Evolutionary conservation across 179 eudicot genomes (phyloP).

Genomic region (Silene coronaria): DNA sequence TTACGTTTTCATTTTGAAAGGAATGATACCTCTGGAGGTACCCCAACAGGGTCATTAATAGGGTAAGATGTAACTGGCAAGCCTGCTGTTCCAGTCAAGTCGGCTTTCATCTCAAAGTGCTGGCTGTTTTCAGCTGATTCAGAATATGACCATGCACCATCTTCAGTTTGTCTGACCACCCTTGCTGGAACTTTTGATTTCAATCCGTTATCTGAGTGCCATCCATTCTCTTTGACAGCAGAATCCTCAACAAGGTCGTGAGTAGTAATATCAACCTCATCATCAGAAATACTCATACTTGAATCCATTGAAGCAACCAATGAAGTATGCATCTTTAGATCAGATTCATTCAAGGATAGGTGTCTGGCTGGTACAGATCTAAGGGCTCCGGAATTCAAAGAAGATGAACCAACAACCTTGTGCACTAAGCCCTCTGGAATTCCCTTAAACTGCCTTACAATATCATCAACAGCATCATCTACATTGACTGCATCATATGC

Average conservation of each 20-base stretch:
- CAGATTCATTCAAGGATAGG: conserved; percentile 53
- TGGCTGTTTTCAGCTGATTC: conserved; percentile 24
- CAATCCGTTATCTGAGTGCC: conserved; percentile 86
- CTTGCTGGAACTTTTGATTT: conserved; percentile 56
- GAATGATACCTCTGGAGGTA: conserved; percentile 85
- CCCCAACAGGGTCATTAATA: conserved; percentile 52
- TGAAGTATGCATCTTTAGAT: conserved; percentile 38
- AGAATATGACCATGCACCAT: conserved; percentile 27
- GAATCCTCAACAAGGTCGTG: conserved; percentile 36
- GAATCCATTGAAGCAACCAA: conserved; percentile 49
- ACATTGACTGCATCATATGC: conserved; percentile 61
- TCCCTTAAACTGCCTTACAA: conserved; percentile 93
- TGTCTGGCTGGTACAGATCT: conserved; percentile 38
- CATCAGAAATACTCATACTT: conserved; percentile 54
- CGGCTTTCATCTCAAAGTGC: conserved; percentile 32
- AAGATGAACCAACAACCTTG: conserved; percentile 63
- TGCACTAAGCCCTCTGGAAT: conserved; percentile 78
- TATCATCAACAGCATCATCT: conserved; percentile 98
- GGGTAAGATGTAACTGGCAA: conserved; percentile 35
- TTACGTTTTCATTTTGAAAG: not conserved
- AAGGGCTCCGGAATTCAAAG: conserved; percentile 38
- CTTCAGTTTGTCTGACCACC: conserved; percentile 40
- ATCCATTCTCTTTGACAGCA: conserved; percentile 41
- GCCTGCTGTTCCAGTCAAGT: conserved; percentile 30
- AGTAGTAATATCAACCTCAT: conserved; percentile 53